These are phyloP conservation scores for Aspergillus intermedius DNA, from an alignment of 2,329 filamentous ascomycete genomes.

Conservation along the genomic window DNA sequence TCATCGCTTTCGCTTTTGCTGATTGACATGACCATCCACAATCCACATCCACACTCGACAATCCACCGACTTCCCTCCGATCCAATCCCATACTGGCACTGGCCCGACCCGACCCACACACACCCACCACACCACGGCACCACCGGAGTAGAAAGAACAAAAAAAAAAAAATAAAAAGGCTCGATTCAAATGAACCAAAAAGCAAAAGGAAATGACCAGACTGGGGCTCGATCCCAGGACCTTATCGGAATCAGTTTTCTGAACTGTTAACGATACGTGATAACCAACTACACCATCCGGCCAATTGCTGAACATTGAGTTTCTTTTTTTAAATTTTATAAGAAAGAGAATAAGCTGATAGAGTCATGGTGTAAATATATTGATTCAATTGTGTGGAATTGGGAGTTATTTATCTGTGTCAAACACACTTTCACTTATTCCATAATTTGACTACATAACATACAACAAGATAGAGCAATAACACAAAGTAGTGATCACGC, in stretches of 20 bases:
- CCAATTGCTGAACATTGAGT: neutral
- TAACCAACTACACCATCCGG: slow-evolving; percentile 27
- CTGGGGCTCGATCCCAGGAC: slow-evolving; percentile 2
- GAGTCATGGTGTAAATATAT: too few species aligned
- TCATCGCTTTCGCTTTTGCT: too few species aligned
- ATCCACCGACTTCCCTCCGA: too few species aligned
- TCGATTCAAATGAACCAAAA: neutral
- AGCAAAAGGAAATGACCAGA: slow-evolving; percentile 1
- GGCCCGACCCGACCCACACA: too few species aligned
- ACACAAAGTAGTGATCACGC: neutral
- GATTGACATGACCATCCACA: too few species aligned
- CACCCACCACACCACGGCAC: too few species aligned
- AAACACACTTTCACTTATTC: neutral
- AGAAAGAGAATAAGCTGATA: neutral
- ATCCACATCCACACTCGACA: too few species aligned
- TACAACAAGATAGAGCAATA: neutral
- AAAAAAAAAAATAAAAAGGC: neutral
- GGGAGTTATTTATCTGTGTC: too few species aligned
- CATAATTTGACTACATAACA: neutral
- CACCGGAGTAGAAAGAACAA: neutral
- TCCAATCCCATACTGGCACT: too few species aligned
- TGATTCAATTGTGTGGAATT: too few species aligned
- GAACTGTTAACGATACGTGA: slow-evolving; percentile 27
- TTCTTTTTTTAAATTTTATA: neutral
- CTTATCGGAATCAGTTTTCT: neutral